Percentiles rank a stretch among this genome's conserved stretches.
These are phyloP conservation scores for Firmiana major DNA, from an alignment of 345 rosid species.

Conservation along the genomic window DNA sequence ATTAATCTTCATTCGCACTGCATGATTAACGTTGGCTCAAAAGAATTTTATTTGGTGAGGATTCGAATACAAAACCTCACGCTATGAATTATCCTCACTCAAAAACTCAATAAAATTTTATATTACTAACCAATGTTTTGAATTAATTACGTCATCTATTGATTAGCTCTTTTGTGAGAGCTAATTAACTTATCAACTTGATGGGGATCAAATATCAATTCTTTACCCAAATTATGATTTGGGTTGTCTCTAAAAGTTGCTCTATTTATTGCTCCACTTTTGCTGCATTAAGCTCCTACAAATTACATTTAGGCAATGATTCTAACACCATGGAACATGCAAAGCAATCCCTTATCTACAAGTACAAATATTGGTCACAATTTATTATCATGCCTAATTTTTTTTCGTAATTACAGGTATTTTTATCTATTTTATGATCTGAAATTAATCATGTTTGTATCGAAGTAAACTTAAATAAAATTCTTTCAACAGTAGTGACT, in stretches of 20 bases:
- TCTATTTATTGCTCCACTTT: conserved; percentile 1
- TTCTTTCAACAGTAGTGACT: no score
- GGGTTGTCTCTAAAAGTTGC: not conserved
- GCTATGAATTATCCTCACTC: no score
- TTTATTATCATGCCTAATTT: not conserved
- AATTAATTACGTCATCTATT: not conserved
- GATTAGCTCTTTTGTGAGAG: not conserved
- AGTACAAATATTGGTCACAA: not conserved
- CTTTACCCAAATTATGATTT: not conserved
- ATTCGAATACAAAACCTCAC: no score
- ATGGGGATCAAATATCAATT: not conserved
- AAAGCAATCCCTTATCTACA: conserved; percentile 1
- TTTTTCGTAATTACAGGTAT: no score
- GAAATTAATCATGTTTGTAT: no score
- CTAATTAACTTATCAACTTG: not conserved
- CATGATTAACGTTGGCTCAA: no score
- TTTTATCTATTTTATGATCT: no score
- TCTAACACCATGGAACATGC: conserved; percentile 18
- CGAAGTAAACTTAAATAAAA: no score
- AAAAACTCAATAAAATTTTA: no score
- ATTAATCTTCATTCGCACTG: no score
- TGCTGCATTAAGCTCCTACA: conserved; percentile 9
- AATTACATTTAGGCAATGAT: conserved; percentile 14
- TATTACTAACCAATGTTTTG: no score
- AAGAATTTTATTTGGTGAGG: no score